These are phyloP conservation scores for Cotoneaster glaucophyllus DNA, from an alignment of 306 rosid species.

Conservation along the genomic window DNA sequence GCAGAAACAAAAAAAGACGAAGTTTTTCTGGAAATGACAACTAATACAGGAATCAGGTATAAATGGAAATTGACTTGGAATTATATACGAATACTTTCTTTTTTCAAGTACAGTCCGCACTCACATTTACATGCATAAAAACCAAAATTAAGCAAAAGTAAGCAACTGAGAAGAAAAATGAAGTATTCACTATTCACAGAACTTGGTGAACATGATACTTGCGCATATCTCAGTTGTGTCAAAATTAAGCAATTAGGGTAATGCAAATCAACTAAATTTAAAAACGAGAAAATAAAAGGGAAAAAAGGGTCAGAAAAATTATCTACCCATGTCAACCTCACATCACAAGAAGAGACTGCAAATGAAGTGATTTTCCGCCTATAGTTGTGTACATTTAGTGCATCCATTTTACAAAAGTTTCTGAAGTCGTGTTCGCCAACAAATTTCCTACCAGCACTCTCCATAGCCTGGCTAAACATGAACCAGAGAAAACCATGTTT, in stretches of 20 bases:
- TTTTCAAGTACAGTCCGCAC: background rate
- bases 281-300: background rate
- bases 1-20: background rate
- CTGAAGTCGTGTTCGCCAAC: slow-evolving; percentile 90
- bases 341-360: slow-evolving; percentile 59
- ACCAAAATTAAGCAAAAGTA: too few relatives aligned
- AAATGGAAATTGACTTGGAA: background rate
- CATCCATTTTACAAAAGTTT: slow-evolving; percentile 97
- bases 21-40: background rate
- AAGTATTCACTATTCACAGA: background rate
- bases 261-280: background rate
- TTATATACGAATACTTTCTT: background rate
- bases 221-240: background rate
- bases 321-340: slow-evolving; percentile 78
- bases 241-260: background rate
- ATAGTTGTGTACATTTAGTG: slow-evolving; percentile 84
- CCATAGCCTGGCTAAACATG: slow-evolving; percentile 65
- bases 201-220: background rate
- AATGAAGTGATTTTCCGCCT: slow-evolving; percentile 50
- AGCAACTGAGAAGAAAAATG: background rate
- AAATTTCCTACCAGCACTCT: slow-evolving; percentile 60
- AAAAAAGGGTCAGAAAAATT: slow-evolving; percentile 26
- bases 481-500: slow-evolving; percentile 13
- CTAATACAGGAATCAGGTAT: background rate
- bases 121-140: too few relatives aligned